Evolutionary conservation across 129 eudicot species (phyloP).

Genomic region (Logfia minima): DNA sequence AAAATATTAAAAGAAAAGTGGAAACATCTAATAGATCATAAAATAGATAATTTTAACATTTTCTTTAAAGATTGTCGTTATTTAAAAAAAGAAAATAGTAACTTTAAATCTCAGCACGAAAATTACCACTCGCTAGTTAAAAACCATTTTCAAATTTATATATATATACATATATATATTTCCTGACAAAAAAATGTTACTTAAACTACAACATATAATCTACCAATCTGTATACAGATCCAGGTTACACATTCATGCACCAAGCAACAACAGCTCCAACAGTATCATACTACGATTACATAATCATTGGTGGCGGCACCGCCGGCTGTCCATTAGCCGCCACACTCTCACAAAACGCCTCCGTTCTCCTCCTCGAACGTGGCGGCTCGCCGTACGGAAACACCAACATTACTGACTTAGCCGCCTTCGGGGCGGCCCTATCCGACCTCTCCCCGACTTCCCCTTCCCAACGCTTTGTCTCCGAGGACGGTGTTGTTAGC

Average conservation of each 20-base stretch:
- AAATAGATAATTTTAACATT: too few relatives aligned
- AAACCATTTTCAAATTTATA: neutral
- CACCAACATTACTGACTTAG: constrained; percentile 66
- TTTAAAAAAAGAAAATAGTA: too few relatives aligned
- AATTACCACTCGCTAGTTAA: neutral
- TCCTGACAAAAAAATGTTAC: neutral
- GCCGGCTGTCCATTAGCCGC: constrained; percentile 88
- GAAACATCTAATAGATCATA: too few relatives aligned
- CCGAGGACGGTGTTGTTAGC: constrained; percentile 80
- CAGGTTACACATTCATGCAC: constrained; percentile 61
- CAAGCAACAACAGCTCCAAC: constrained; percentile 77
- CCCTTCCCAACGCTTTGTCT: constrained; percentile 83
- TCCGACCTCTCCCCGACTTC: constrained; percentile 73
- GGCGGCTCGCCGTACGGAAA: constrained; percentile 92
- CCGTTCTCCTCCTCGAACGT: constrained; percentile 89
- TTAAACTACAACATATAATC: neutral
- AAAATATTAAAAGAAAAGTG: too few relatives aligned
- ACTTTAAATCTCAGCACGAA: neutral
- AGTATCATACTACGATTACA: constrained; percentile 81
- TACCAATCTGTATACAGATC: constrained; percentile 32
- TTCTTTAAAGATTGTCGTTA: too few relatives aligned
- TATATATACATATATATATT: too few relatives aligned
- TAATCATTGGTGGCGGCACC: constrained; percentile 92
- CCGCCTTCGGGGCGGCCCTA: constrained; percentile 64
- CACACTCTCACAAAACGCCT: constrained; percentile 73